phyloP scores from a whole-genome alignment of 2,329 filamentous ascomycete genomes.

The Aspergillus terreus region DNA sequence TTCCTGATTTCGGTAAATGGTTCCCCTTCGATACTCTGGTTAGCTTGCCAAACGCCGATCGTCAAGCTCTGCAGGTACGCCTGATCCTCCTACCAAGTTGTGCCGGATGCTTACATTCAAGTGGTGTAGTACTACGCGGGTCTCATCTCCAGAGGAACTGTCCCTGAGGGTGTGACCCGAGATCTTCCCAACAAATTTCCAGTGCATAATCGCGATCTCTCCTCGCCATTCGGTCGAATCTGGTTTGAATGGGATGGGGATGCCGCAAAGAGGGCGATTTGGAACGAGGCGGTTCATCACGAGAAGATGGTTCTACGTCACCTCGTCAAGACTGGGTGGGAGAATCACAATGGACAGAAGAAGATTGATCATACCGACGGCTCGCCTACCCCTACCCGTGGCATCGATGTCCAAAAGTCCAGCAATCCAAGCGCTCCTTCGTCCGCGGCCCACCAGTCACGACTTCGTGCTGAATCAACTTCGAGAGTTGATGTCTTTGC shows the following conservation, averaged over 20 bases:
- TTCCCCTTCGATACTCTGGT: slow-evolving; percentile 41
- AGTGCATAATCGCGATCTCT: slow-evolving; percentile 8
- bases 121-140: slow-evolving; percentile 21
- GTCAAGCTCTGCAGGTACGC: slow-evolving; percentile 26
- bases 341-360: slow-evolving; percentile 9
- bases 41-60: slow-evolving; percentile 19
- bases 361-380: not conserved
- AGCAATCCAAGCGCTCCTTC: slow-evolving; percentile 3
- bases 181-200: slow-evolving; percentile 20
- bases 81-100: not conserved
- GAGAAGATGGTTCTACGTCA: slow-evolving; percentile 20
- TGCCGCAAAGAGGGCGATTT: slow-evolving; percentile 13
- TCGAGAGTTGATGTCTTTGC: slow-evolving; percentile 6
- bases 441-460: not conserved
- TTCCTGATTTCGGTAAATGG: slow-evolving; percentile 26
- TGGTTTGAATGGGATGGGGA: slow-evolving; percentile 26
- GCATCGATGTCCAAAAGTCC: not conserved
- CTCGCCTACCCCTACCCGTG: slow-evolving; percentile 1
- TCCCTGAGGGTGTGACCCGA: slow-evolving; percentile 2
- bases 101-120: not conserved
- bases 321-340: slow-evolving; percentile 20
- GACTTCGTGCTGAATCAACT: slow-evolving; percentile 3
- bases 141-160: slow-evolving; percentile 20
- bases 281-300: slow-evolving; percentile 19
- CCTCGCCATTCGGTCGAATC: slow-evolving; percentile 25